A percentile compares a stretch with the other conserved stretches of the same genome.
Evolutionary conservation across 1,284 basidiomycete species (phyloP).

Genomic region (Apiotrichum domesticum): DNA sequence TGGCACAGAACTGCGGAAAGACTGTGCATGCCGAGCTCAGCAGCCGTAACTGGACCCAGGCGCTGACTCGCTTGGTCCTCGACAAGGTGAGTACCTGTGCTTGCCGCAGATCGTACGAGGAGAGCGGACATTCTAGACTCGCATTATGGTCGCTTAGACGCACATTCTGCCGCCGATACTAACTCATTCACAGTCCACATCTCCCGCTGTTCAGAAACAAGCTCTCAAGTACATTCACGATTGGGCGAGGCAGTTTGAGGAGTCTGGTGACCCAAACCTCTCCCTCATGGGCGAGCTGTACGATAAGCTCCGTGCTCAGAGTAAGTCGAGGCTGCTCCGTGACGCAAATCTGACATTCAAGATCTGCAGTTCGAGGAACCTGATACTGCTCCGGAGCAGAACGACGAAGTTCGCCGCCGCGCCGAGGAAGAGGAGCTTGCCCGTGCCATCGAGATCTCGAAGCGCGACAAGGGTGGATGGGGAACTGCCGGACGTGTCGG

Average conservation of each 20-base stretch:
- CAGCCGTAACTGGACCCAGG: constrained; percentile 81
- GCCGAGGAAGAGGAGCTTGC: constrained; percentile 86
- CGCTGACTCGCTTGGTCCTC: constrained; percentile 73
- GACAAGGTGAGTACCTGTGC: constrained; percentile 63
- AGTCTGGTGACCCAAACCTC: constrained; percentile 60
- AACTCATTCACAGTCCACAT: constrained; percentile 60
- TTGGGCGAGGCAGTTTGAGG: constrained; percentile 81
- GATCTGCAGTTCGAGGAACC: constrained; percentile 55
- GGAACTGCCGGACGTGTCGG: constrained; percentile 36
- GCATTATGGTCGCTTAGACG: too few relatives aligned
- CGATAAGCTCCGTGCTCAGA: constrained; percentile 72
- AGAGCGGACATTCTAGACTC: too few relatives aligned
- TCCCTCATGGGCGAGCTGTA: constrained; percentile 90
- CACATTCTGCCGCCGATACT: background rate
- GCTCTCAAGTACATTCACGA: constrained; percentile 67
- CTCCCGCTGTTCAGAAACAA: constrained; percentile 69
- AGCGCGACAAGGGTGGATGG: constrained; percentile 73
- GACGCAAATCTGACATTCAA: constrained; percentile 64
- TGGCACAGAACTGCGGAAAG: constrained; percentile 85
- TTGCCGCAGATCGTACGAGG: too few relatives aligned
- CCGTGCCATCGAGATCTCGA: constrained; percentile 78
- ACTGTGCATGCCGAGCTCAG: constrained; percentile 81
- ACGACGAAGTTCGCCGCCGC: constrained; percentile 65
- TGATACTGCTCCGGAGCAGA: constrained; percentile 50
- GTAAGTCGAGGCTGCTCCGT: constrained; percentile 49